Conservation (phyloP, 1,284 basidiomycete species). For the Cutaneotrichosporon dermatis region DNA sequence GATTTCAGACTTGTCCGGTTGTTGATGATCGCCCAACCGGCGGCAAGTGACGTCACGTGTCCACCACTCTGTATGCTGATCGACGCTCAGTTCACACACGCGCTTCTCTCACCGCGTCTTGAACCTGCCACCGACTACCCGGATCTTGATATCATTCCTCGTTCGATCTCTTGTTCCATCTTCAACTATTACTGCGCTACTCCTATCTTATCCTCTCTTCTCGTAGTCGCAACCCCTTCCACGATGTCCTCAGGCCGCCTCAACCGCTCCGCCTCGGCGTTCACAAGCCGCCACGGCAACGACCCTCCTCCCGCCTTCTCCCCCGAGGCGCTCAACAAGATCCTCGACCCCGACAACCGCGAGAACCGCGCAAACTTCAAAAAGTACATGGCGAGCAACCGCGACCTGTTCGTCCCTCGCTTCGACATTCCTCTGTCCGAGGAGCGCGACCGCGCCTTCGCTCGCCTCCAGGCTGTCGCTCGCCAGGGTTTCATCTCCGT, state of each 20-base stretch:
- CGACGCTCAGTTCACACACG: no score
- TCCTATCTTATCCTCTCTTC: background rate
- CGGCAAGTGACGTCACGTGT: no score
- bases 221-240: background rate
- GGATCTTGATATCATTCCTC: no score
- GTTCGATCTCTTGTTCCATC: no score
- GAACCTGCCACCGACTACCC: no score
- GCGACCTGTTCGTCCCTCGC: conserved; percentile 14
- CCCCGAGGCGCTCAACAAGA: conserved; percentile 9
- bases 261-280: conserved; percentile 7
- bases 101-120: no score
- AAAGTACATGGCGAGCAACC: conserved; percentile 7
- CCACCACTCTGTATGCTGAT: no score
- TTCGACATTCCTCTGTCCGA: conserved; percentile 16
- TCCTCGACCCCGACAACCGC: conserved; percentile 18
- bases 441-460: conserved; percentile 14
- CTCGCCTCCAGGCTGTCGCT: conserved; percentile 5
- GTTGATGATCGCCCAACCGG: no score
- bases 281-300: conserved; percentile 4
- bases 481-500: conserved; percentile 10
- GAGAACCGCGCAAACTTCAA: conserved; percentile 11
- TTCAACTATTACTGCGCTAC: no score
- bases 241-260: background rate
- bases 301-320: conserved; percentile 9
- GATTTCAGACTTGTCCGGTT: no score